Base-by-base conservation (phyloP, 129 eudicot species). In the Scalesia atractyloides region DNA sequence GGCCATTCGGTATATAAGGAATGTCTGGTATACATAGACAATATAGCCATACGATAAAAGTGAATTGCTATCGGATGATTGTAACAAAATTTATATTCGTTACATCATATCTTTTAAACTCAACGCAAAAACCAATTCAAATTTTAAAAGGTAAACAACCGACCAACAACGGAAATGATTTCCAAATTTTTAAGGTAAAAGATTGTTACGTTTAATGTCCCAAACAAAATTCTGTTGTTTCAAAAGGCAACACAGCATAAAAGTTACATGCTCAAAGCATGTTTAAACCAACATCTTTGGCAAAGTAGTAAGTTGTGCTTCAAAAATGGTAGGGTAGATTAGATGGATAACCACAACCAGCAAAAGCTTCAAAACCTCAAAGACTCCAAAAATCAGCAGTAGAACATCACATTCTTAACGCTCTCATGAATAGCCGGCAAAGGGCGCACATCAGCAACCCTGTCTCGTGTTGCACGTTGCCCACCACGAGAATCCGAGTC, bases 371-470 rank as follows among this genome's bases (percentile, higher is more conserved):
- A 41, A 20, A 24, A 59, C 19, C 44, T 36, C n/a, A 60, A 47
- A 11, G 69, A 62, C 64, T 58, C 17, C 51, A 6, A 2, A 2
- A 11, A 20, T 82, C 70, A 92, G 54, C 95, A 87, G 70, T 80
- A 93, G 44, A 89, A 92, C 98, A 92, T 92, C 0, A 92, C 96
- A 8, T 79, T 79, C 75, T 83, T 87, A 12, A 92, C 98, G 20
- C 82, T 84, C 0, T 82, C 97, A 20, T 34, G 84, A 51, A 90
- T 73, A 13, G 17, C 67, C 0, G 98, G 98, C 14, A 90, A 73
- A 0, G 84, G 46, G 8, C 80, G 70, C 3, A 84, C 79, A 1
- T 17, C 87, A 3, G 39, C 33, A 53, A 14, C 62, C 47, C 57
- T 60, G 30, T 71, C 89, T 74, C 84, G 73, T 63, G 89, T 80